Evolutionary conservation across 306 rosid species (phyloP).

Genomic region (Cucurbita maxima): DNA sequence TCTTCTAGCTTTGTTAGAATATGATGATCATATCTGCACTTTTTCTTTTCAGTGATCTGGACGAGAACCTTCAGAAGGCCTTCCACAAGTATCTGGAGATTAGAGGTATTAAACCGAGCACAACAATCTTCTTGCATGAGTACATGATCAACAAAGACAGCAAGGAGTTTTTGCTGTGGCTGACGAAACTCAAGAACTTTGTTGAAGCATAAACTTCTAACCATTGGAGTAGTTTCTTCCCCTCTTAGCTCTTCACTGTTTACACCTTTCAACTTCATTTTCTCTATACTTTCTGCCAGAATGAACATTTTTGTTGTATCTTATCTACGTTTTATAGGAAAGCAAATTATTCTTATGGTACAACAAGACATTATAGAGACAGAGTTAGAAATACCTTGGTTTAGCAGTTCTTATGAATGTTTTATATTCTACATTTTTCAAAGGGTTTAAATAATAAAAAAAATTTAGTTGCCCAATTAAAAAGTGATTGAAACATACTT

Average conservation of each 20-base stretch:
- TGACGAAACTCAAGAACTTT: conserved; percentile 56
- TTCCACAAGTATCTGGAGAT: conserved; percentile 74
- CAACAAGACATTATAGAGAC: no score
- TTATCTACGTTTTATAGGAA: background rate
- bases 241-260: conserved; percentile 1
- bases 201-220: conserved; percentile 30
- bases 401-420: no score
- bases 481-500: no score
- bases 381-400: no score
- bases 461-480: no score
- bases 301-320: background rate
- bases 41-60: conserved; percentile 49
- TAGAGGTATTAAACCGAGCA: conserved; percentile 82
- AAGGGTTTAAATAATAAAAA: no score
- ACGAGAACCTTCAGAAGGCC: conserved; percentile 68
- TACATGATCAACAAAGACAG: conserved; percentile 93
- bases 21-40: background rate
- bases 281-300: background rate
- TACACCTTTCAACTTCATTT: background rate
- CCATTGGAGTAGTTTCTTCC: background rate
- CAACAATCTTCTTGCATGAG: conserved; percentile 76
- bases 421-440: no score
- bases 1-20: background rate
- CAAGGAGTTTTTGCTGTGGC: conserved; percentile 64
- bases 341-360: background rate